A percentile compares a stretch with the other conserved stretches of the same genome.
These are phyloP conservation scores for Endotrypanum monterogeii DNA, from an alignment of 208 protist species.

Conservation along the genomic window DNA sequence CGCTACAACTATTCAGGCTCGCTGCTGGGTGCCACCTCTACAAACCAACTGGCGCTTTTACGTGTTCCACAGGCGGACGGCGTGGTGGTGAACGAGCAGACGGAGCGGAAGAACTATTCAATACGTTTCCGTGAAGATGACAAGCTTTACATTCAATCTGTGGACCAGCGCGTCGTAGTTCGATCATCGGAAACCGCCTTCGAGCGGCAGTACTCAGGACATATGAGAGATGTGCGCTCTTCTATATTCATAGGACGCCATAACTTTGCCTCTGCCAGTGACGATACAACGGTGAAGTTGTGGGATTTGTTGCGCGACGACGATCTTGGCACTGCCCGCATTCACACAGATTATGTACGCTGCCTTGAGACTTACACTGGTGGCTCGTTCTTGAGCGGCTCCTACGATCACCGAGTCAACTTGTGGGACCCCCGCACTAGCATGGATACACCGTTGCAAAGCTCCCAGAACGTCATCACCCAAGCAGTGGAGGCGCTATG, in stretches of 20 bases:
- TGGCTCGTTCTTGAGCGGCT: conserved; percentile 79
- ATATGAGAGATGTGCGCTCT: conserved; percentile 75
- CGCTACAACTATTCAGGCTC: conserved; percentile 66
- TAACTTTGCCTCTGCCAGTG: conserved; percentile 82
- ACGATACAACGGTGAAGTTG: conserved; percentile 83
- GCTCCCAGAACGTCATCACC: conserved; percentile 27
- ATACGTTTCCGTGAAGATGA: conserved; percentile 81
- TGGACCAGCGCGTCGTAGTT: conserved; percentile 78
- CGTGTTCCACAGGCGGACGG: conserved; percentile 77
- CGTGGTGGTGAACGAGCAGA: conserved; percentile 83
- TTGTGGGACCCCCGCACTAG: conserved; percentile 82
- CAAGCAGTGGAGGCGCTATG: conserved; percentile 69
- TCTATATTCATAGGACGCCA: conserved; percentile 73
- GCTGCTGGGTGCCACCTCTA: conserved; percentile 67
- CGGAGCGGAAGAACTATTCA: conserved; percentile 72
- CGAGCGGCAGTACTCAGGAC: conserved; percentile 75
- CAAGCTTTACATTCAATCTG: conserved; percentile 75
- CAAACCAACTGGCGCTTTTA: conserved; percentile 80
- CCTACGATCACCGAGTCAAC: conserved; percentile 83
- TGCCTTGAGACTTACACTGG: conserved; percentile 57
- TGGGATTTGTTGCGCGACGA: conserved; percentile 80
- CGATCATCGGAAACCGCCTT: conserved; percentile 84
- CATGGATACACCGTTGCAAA: conserved; percentile 53
- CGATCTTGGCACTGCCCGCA: conserved; percentile 45
- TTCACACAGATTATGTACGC: conserved; percentile 89